These are phyloP conservation scores for Calonectria montana DNA, from an alignment of 2,329 filamentous ascomycete genomes.

Conservation along the genomic window DNA sequence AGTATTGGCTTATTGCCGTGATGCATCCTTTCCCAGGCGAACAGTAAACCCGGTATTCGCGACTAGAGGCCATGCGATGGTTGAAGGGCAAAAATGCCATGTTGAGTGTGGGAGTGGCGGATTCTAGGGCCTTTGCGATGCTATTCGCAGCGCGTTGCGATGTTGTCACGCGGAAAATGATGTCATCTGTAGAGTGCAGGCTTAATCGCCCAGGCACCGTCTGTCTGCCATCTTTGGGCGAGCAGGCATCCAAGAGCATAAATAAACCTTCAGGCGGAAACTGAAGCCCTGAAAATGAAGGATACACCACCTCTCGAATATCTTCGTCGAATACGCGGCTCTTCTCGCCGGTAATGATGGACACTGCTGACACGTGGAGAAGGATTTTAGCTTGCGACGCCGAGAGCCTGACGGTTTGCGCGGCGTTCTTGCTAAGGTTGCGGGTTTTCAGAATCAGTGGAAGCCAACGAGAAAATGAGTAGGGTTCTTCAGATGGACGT, in stretches of 20 bases:
- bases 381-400: constrained; percentile 45
- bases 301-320: constrained; percentile 44
- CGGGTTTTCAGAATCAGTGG: constrained; percentile 52
- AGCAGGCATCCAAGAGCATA: constrained; percentile 11
- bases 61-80: not conserved
- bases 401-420: constrained; percentile 47
- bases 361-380: constrained; percentile 42
- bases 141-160: constrained; percentile 49
- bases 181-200: constrained; percentile 46
- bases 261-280: constrained; percentile 3
- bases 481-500: constrained; percentile 44
- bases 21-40: not conserved
- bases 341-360: constrained; percentile 43
- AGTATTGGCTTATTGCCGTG: constrained; percentile 12
- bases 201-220: constrained; percentile 30
- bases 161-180: constrained; percentile 52
- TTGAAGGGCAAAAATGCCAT: constrained; percentile 11
- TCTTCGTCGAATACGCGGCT: constrained; percentile 49
- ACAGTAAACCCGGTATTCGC: constrained; percentile 11
- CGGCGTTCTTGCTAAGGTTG: constrained; percentile 31
- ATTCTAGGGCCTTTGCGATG: constrained; percentile 43
- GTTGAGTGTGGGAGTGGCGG: not conserved
- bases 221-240: constrained; percentile 12
- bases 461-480: constrained; percentile 56
- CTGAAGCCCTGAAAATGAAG: constrained; percentile 9